These are phyloP conservation scores for Globisporangium canariense DNA, from an alignment of 352 stramenopile genomes.

Conservation along the genomic window DNA sequence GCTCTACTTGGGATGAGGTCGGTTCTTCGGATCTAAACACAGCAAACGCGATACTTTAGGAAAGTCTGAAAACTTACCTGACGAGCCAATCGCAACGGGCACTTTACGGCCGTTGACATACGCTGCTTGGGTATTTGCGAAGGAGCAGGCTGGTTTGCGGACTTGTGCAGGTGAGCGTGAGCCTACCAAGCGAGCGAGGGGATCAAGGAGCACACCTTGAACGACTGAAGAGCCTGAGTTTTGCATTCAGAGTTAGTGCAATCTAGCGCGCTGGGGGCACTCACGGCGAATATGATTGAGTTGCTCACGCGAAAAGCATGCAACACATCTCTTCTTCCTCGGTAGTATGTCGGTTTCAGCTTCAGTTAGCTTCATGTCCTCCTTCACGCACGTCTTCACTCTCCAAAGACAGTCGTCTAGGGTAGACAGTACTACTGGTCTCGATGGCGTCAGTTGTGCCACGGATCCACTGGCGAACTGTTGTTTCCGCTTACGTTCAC, in stretches of 20 bases:
- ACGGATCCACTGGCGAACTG: neutral
- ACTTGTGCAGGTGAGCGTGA: neutral
- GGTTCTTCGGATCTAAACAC: neutral
- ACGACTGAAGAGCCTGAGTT: neutral
- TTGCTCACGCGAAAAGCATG: conserved; percentile 9
- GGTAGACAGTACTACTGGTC: neutral
- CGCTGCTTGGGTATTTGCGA: too few relatives aligned
- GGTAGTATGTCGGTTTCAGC: neutral
- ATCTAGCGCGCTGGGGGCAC: conserved; percentile 20
- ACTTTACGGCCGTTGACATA: neutral
- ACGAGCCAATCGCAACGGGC: neutral
- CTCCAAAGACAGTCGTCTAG: too few relatives aligned
- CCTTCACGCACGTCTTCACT: neutral
- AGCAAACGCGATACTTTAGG: neutral
- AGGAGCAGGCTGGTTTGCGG: neutral
- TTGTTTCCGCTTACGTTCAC: neutral
- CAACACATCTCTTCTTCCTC: conserved; percentile 6
- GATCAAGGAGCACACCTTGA: neutral
- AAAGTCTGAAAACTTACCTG: neutral
- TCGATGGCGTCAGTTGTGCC: neutral
- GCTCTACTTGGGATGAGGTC: neutral
- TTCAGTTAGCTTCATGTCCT: neutral
- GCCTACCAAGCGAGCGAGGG: neutral
- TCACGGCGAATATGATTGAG: conserved; percentile 26
- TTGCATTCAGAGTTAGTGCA: conserved; percentile 11